phyloP scores from a whole-genome alignment of 2,329 filamentous ascomycete species.

The Ophiostoma sp. region DNA sequence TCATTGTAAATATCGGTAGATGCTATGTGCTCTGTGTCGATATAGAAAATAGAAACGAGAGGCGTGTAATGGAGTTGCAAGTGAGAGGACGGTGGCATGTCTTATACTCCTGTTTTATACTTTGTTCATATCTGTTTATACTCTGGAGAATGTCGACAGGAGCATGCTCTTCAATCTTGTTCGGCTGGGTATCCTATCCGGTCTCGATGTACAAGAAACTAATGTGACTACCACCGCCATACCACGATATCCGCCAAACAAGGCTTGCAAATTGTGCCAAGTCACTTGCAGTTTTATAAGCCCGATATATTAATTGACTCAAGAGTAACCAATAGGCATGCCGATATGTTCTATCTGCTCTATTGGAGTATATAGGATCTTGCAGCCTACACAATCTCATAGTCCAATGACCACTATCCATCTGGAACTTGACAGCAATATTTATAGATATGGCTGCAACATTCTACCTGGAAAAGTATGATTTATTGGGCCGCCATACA shows the following conservation, averaged over 20 bases:
- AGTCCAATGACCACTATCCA: background rate
- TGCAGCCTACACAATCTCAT: background rate
- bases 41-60: background rate
- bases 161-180: background rate
- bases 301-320: background rate
- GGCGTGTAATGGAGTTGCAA: background rate
- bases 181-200: background rate
- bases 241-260: background rate
- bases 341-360: background rate
- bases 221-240: background rate
- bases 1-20: background rate
- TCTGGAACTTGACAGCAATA: background rate
- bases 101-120: too few species aligned
- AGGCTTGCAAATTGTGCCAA: background rate
- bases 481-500: background rate
- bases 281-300: background rate
- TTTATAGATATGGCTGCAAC: background rate
- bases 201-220: background rate
- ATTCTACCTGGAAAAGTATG: background rate
- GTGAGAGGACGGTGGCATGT: background rate
- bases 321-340: background rate
- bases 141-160: background rate
- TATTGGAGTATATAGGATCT: background rate
- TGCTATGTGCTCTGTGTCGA: background rate
- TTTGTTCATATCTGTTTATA: background rate